A percentile compares a stretch with the other conserved stretches of the same genome.
Evolutionary conservation across 1,284 basidiomycete species (phyloP).

Genomic region (Rugosomyces carneus): DNA sequence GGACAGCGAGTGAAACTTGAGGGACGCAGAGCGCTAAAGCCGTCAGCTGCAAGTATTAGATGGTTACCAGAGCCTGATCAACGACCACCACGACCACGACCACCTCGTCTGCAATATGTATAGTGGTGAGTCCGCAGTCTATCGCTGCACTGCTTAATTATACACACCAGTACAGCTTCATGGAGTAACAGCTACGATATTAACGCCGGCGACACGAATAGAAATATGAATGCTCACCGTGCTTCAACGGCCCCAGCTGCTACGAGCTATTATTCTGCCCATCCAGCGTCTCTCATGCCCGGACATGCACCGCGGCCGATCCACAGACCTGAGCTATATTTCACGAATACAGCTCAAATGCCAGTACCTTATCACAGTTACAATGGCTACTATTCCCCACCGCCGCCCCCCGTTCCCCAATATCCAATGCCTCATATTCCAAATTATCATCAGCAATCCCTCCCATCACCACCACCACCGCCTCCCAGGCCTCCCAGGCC

Average conservation of each 20-base stretch:
- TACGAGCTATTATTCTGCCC: conserved; percentile 10
- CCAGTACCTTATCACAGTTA: conserved; percentile 17
- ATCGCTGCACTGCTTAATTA: neutral
- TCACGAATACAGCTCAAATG: conserved; percentile 14
- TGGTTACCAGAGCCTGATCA: too few relatives aligned
- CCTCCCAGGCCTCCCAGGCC: conserved; percentile 18
- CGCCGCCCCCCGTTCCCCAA: conserved; percentile 12
- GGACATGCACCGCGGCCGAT: conserved; percentile 13
- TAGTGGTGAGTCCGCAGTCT: conserved; percentile 7
- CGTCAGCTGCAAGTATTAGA: neutral
- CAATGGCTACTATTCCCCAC: conserved; percentile 10
- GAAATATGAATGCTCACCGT: conserved; percentile 9
- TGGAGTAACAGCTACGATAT: conserved; percentile 6
- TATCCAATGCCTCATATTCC: conserved; percentile 9
- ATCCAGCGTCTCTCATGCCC: conserved; percentile 19
- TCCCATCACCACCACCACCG: conserved; percentile 12
- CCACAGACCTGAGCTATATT: conserved; percentile 17
- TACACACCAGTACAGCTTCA: conserved; percentile 10
- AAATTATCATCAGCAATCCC: conserved; percentile 6
- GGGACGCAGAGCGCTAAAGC: too few relatives aligned
- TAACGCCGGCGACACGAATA: conserved; percentile 5
- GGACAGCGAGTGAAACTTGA: neutral
- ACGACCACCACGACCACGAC: neutral
- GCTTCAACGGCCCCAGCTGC: conserved; percentile 15
- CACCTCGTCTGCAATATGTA: conserved; percentile 3